Conservation (phyloP, 176 grass and related monocot species). For the Aegilops speltoides region DNA sequence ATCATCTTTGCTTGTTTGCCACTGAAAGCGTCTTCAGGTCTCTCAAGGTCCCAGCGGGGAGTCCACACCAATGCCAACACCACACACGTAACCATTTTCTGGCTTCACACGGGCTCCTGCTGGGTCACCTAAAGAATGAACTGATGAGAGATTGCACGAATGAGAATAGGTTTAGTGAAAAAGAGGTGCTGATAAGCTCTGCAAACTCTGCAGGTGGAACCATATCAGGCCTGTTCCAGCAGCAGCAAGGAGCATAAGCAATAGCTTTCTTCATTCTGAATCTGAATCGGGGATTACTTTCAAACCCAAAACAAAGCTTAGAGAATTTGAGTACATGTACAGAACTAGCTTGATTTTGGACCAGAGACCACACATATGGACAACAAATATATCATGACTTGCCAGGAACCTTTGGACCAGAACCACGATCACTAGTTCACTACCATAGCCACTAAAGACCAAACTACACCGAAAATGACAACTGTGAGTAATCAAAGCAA, state of each 20-base stretch:
- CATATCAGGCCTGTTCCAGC: slow-evolving; percentile 11
- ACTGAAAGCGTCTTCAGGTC: slow-evolving; percentile 75
- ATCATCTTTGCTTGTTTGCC: slow-evolving; percentile 58
- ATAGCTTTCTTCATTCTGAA: not conserved
- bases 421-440: slow-evolving; percentile 77
- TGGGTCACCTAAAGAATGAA: slow-evolving; percentile 63
- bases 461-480: slow-evolving; percentile 44
- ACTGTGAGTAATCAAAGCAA: not conserved
- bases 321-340: not conserved
- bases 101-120: slow-evolving; percentile 82
- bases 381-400: slow-evolving; percentile 29
- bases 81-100: slow-evolving; percentile 75
- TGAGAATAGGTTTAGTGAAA: slow-evolving; percentile 18
- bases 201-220: not conserved
- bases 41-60: slow-evolving; percentile 63
- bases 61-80: slow-evolving; percentile 69
- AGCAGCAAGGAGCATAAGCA: not conserved
- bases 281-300: not conserved
- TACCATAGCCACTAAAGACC: slow-evolving; percentile 86
- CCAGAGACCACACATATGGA: not conserved
- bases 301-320: not conserved
- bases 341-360: not conserved
- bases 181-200: not conserved
- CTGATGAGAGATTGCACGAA: slow-evolving; percentile 9
- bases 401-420: slow-evolving; percentile 80